Conservation (phyloP, 169 alveolate genomes). For the Plasmodium gonderi region DNA sequence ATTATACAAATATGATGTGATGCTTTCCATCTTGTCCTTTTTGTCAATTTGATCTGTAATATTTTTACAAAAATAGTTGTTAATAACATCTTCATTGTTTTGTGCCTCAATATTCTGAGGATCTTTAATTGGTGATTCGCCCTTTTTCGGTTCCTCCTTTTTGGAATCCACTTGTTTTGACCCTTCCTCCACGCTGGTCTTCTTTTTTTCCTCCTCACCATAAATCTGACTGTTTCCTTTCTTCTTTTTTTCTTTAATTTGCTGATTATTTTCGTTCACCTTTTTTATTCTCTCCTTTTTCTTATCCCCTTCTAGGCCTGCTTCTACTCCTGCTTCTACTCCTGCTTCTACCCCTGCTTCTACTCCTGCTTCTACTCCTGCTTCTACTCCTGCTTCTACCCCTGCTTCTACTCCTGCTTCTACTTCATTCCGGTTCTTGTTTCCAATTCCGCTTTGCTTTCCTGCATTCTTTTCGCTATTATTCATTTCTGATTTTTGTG, state of each 20-base stretch:
- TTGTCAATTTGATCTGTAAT: slow-evolving; percentile 39
- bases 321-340: no score
- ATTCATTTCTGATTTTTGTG: neutral
- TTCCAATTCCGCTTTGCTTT: no score
- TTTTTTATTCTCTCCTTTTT: neutral
- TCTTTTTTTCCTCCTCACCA: neutral
- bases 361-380: no score
- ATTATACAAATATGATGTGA: slow-evolving; percentile 24
- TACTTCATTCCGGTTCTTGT: no score
- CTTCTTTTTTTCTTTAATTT: neutral
- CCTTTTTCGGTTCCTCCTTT: neutral
- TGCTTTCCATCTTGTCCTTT: slow-evolving; percentile 24
- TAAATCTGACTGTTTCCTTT: neutral
- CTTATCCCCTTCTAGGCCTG: no score
- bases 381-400: no score
- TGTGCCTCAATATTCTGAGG: neutral
- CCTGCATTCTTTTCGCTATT: neutral
- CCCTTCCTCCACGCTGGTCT: neutral
- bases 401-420: no score
- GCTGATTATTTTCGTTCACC: neutral
- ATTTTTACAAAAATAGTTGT: slow-evolving; percentile 42
- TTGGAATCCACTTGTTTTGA: neutral
- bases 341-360: no score
- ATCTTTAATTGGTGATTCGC: no score
- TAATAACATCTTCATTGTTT: slow-evolving; percentile 10